Conservation (phyloP, 495 filamentous ascomycete species). For the Podospora pseudoanserina region DNA sequence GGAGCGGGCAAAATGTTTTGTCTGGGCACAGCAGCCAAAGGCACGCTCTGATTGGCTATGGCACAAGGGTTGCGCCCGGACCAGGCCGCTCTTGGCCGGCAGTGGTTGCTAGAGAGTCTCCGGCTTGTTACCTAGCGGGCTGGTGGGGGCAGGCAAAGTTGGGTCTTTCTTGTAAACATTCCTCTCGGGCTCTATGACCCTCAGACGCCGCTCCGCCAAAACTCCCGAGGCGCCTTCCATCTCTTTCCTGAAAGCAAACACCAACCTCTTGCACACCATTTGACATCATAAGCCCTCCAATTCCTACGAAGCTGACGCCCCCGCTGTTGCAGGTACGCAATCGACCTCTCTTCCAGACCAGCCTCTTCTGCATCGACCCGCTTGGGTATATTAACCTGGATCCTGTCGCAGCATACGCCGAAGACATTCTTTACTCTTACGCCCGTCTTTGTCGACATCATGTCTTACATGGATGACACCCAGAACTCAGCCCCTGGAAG, state of each 20-base stretch:
- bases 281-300: conserved; percentile 11
- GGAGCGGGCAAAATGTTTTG: conserved; percentile 14
- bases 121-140: conserved; percentile 20
- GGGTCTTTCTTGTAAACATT: conserved; percentile 27
- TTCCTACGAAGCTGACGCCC: conserved; percentile 19
- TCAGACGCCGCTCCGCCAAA: not conserved
- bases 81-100: not conserved
- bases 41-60: conserved; percentile 13
- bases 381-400: conserved; percentile 24
- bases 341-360: conserved; percentile 3
- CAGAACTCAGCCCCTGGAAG: conserved; percentile 68
- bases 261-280: not conserved
- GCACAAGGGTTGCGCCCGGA: not conserved
- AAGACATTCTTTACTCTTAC: conserved; percentile 19
- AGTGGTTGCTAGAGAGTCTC: conserved; percentile 27
- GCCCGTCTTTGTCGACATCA: conserved; percentile 27
- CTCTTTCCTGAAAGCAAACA: conserved; percentile 6
- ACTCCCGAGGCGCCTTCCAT: not conserved
- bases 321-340: conserved; percentile 24
- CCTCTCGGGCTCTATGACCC: not conserved
- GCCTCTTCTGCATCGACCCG: not conserved
- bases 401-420: conserved; percentile 15
- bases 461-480: conserved; percentile 70
- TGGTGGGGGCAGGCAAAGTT: conserved; percentile 17
- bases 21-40: not conserved